Percentiles rank a stretch among this genome's conserved stretches.
phyloP scores from a whole-genome alignment of 768 basidiomycete species.

The Russula brevipes region DNA sequence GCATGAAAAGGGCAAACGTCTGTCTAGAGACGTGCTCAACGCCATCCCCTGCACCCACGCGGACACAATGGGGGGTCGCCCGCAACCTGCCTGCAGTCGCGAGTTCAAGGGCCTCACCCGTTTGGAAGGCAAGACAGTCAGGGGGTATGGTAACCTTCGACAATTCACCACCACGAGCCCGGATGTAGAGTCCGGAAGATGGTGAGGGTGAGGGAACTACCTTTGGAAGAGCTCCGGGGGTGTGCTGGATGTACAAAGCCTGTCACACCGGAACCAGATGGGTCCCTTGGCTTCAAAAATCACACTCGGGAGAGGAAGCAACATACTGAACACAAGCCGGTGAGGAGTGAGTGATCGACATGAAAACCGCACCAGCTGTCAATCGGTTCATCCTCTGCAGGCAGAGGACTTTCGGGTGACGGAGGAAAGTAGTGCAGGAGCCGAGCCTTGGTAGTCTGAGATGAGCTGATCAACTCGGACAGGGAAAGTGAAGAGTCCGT shows the following conservation, averaged over 20 bases:
- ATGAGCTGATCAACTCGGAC: conserved; percentile 62
- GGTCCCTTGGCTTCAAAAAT: background rate
- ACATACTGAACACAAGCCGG: conserved; percentile 84
- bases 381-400: conserved; percentile 54
- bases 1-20: conserved; percentile 87
- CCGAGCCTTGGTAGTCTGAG: conserved; percentile 85
- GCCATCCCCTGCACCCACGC: conserved; percentile 51
- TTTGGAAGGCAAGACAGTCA: conserved; percentile 91
- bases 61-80: conserved; percentile 94
- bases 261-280: conserved; percentile 28
- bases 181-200: conserved; percentile 85
- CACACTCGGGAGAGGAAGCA: conserved; percentile 2
- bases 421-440: conserved; percentile 96
- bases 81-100: conserved; percentile 75
- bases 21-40: conserved; percentile 63
- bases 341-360: conserved; percentile 84
- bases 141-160: conserved; percentile 82
- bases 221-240: conserved; percentile 36
- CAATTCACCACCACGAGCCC: conserved; percentile 70
- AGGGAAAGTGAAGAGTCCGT: conserved; percentile 65
- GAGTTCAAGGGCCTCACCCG: conserved; percentile 90
- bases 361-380: conserved; percentile 97
- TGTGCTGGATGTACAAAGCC: conserved; percentile 79
- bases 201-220: conserved; percentile 64
- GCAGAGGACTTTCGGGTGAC: conserved; percentile 35